Evolutionary conservation across 768 basidiomycete species (phyloP).

Genomic region (Crassisporium funariophilum): DNA sequence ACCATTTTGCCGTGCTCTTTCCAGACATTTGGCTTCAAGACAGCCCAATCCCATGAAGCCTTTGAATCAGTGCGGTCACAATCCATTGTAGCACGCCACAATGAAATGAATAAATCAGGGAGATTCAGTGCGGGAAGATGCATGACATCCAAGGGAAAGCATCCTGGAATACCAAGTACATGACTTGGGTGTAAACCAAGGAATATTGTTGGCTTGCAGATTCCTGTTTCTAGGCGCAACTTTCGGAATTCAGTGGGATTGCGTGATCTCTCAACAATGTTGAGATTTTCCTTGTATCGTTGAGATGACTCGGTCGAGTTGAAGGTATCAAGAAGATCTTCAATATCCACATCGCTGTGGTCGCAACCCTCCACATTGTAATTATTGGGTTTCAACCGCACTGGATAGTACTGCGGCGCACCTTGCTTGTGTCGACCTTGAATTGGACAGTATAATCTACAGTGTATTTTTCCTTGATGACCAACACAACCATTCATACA

Average conservation of each 20-base stretch:
- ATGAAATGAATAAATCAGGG: conserved; percentile 33
- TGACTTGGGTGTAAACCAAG: not conserved
- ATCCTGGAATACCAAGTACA: conserved; percentile 26
- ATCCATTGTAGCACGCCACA: conserved; percentile 34
- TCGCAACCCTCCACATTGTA: not conserved
- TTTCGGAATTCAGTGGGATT: not conserved
- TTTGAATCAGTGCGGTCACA: conserved; percentile 14
- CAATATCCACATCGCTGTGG: not conserved
- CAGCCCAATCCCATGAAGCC: conserved; percentile 31
- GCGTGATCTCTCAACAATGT: not conserved
- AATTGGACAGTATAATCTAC: conserved; percentile 33
- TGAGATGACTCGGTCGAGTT: not conserved
- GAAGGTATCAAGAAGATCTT: too few relatives aligned
- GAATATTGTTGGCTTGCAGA: not conserved
- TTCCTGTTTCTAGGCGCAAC: not conserved
- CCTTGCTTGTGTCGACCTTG: conserved; percentile 23
- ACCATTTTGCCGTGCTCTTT: conserved; percentile 34
- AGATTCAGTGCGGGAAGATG: conserved; percentile 40
- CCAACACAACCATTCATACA: conserved; percentile 31
- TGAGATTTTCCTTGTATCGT: not conserved
- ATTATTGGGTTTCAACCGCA: not conserved
- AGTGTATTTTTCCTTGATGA: conserved; percentile 35
- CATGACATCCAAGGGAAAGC: conserved; percentile 40
- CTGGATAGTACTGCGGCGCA: not conserved
- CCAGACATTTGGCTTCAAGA: conserved; percentile 30